Evolutionary conservation across 2,329 filamentous ascomycete genomes (phyloP), one percentile per base, ranked within the genome.

Genomic region (Colletotrichum somersetense): DNA sequence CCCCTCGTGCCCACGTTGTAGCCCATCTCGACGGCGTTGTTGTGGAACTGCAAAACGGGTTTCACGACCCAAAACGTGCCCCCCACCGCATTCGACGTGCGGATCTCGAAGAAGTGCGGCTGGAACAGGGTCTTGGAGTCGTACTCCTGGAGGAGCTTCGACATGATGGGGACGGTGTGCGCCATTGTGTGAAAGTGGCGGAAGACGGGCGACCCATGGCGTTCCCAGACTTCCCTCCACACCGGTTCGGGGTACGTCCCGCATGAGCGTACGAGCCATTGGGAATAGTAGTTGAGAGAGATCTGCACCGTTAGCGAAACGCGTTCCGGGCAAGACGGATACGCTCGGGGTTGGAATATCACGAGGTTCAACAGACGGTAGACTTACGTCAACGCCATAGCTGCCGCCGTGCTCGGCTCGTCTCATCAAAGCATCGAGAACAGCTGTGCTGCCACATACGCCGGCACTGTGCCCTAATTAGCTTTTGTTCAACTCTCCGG

Each of bases 181-280:
- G 69, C 71, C 85, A 88, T 87, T 40, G 81, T 80, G 73, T 89
- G 82, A 75, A 86, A 84, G 75, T 88, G 84, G 14, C 86, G 82
- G 79, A 87, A 89, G 1, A 86, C 81, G 6, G 82, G 83, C 26
- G 77, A 78, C 3, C 83, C 84, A 71, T 88, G 83, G 16, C 82
- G 79, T 82, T 84, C 74, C 87, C 87, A 89, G 16, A 88, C 77
- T 1, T 78, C 74, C 48, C 59, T 69, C 69, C 69, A 72, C 18
- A 72, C 66, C 0, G 69, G 40, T 3, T 77, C 73, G 0, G 83
- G 81, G 78, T 85, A 85, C 18, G 75, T 79, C 6, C 83, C 83
- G 62, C 77, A 79, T 2, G 76, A 79, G 26, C 79, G 75, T 16
- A 83, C 80, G 1, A 85, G 79, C 83, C 83, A 85, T 62, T 81